phyloP scores from a whole-genome alignment of 441 rosid genomes.

The Biscutella auriculata region DNA sequence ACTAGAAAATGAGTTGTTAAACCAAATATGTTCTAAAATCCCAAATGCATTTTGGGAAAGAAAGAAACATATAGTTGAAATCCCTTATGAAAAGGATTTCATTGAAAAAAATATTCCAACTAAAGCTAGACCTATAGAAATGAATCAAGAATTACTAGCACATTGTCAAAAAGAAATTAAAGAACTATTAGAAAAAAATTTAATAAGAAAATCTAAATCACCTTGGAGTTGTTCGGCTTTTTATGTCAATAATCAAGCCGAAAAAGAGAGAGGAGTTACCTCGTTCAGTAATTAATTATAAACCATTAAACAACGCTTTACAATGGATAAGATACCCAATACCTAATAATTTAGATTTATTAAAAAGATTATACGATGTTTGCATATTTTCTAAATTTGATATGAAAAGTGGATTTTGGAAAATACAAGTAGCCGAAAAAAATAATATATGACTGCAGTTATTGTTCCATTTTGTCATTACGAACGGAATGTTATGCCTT shows the following conservation, averaged over 20 bases:
- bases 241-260: background rate
- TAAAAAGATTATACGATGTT: background rate
- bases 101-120: background rate
- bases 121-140: background rate
- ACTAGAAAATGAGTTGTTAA: no score
- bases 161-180: no score
- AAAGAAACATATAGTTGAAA: no score
- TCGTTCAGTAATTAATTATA: background rate
- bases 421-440: no score
- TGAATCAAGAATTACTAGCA: no score
- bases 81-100: background rate
- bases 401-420: background rate
- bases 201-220: background rate
- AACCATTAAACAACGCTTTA: background rate
- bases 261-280: background rate
- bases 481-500: no score
- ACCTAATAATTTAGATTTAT: background rate
- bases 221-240: no score
- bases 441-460: no score
- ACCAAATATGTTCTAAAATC: no score
- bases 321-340: background rate
- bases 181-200: no score
- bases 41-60: no score
- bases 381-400: background rate
- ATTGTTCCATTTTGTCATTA: no score